These are phyloP conservation scores for Cyamopsis tetragonoloba DNA, from an alignment of 306 rosid genomes.

Conservation along the genomic window DNA sequence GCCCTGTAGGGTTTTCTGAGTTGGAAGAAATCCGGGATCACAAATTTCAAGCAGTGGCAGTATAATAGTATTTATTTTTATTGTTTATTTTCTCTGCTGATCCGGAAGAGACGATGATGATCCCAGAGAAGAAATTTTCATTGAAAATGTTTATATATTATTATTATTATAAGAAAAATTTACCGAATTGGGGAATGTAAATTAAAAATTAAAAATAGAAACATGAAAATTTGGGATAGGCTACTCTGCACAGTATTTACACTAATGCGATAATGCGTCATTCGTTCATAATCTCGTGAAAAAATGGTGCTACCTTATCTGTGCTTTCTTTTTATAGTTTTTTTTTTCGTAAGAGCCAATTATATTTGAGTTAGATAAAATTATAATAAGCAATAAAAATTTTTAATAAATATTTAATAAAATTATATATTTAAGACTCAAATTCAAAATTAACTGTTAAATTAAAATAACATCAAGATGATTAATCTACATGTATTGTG, in stretches of 20 bases:
- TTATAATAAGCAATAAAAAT: too few species aligned
- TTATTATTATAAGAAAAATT: neutral
- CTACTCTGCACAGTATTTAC: constrained; percentile 21
- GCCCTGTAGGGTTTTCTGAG: constrained; percentile 37
- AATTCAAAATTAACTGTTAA: too few species aligned
- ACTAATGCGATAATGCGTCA: neutral
- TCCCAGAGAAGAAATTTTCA: constrained; percentile 4
- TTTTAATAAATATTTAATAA: too few species aligned
- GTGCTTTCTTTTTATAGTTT: too few species aligned
- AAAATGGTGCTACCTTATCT: neutral
- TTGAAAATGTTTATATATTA: constrained; percentile 42
- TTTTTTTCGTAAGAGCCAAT: too few species aligned
- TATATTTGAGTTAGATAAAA: too few species aligned
- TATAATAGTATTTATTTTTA: too few species aligned
- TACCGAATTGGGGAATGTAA: neutral
- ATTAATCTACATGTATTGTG: too few species aligned
- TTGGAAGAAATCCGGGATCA: constrained; percentile 51
- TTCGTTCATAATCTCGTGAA: neutral
- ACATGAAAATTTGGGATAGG: constrained; percentile 14
- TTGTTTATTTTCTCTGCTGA: constrained; percentile 19
- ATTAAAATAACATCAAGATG: too few species aligned
- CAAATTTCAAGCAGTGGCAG: neutral
- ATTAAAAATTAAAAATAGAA: neutral
- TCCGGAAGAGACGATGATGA: constrained; percentile 33
- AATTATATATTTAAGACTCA: too few species aligned